phyloP scores from a whole-genome alignment of 441 rosid genomes.

The Corymbia calophylla region DNA sequence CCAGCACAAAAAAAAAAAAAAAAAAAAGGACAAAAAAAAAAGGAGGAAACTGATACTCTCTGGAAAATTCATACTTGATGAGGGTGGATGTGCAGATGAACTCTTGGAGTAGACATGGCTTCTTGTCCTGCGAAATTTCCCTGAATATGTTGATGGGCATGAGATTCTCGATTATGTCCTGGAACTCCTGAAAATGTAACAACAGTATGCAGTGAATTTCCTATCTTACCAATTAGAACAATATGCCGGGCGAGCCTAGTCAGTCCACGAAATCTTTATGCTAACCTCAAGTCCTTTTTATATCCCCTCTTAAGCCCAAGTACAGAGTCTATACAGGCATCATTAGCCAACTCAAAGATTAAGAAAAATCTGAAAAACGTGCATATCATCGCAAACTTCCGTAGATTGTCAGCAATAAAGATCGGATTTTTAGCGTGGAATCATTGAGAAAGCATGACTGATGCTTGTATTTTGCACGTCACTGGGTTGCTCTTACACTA shows the following conservation, averaged over 20 bases:
- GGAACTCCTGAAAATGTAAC: slow-evolving; percentile 10
- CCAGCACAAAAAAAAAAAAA: not conserved
- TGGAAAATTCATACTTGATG: slow-evolving; percentile 30
- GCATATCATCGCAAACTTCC: not conserved
- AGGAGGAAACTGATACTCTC: not conserved
- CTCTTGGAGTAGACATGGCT: slow-evolving; percentile 46
- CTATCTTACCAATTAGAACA: not conserved
- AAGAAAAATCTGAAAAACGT: not conserved
- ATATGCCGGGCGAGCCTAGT: not conserved
- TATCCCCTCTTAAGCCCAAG: not conserved
- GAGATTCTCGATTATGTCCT: slow-evolving; percentile 19
- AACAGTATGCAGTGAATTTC: not conserved
- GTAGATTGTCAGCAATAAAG: not conserved
- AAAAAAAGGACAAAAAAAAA: not conserved
- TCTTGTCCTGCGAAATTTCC: slow-evolving; percentile 7
- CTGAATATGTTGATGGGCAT: not conserved
- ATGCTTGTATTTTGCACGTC: not conserved
- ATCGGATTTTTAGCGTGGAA: not conserved
- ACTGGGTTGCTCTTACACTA: not conserved
- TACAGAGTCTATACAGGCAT: not conserved
- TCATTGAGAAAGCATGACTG: not conserved
- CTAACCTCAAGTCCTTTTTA: not conserved
- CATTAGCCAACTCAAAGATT: not conserved
- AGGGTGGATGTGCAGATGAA: slow-evolving; percentile 59
- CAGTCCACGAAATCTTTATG: not conserved